Percentiles rank a stretch among this genome's conserved stretches.
Evolutionary conservation across 1,139 yeast species (phyloP).

Genomic region (Diutina scorzettiae): DNA sequence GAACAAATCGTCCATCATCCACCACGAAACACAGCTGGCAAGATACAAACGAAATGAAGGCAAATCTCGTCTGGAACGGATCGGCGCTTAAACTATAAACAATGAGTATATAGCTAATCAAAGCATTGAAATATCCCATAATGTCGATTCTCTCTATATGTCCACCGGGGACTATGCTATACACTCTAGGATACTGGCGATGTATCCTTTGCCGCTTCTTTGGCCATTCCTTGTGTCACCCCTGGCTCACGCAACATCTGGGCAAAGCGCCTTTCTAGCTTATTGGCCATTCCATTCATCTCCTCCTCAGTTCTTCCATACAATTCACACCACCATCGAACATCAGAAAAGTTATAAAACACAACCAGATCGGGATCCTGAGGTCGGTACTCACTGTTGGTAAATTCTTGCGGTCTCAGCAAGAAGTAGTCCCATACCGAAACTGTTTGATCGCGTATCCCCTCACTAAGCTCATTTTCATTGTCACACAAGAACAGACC

Average conservation of each 20-base stretch:
- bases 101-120: no score
- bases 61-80: background rate
- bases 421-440: conserved; percentile 93
- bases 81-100: background rate
- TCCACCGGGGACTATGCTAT: no score
- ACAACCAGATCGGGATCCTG: conserved; percentile 37
- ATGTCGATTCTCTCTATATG: no score
- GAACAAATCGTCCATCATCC: background rate
- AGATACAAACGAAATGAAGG: background rate
- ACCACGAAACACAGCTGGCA: background rate
- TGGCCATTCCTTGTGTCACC: background rate
- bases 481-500: conserved; percentile 78
- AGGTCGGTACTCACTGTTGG: conserved; percentile 20
- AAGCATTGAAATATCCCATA: no score
- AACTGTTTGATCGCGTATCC: conserved; percentile 38
- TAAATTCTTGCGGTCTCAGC: conserved; percentile 63
- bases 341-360: conserved; percentile 53
- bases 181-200: background rate
- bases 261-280: conserved; percentile 32
- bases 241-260: conserved; percentile 18
- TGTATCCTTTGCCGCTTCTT: background rate
- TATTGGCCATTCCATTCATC: conserved; percentile 52
- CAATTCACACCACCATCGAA: conserved; percentile 82
- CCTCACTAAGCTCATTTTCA: conserved; percentile 42
- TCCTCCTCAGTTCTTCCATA: conserved; percentile 72